phyloP scores from a whole-genome alignment of 768 basidiomycete genomes.

The Pleurotus tuoliensis region DNA sequence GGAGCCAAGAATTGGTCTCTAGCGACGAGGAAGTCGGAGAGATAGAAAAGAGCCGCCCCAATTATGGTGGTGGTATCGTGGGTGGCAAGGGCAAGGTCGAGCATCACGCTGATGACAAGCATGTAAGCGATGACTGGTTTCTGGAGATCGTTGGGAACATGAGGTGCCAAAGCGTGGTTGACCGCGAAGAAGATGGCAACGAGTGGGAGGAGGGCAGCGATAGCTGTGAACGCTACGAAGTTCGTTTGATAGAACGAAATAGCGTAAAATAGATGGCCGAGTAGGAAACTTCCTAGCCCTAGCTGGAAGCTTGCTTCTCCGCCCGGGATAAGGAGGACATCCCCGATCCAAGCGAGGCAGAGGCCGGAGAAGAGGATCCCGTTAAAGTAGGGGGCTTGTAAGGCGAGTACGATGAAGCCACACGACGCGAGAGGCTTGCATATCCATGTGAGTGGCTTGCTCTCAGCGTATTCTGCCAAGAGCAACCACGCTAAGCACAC shows the following conservation, averaged over 20 bases:
- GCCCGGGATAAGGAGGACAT: conserved; percentile 5
- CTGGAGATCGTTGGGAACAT: conserved; percentile 1
- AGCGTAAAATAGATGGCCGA: conserved; percentile 5
- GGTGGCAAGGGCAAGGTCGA: conserved; percentile 3
- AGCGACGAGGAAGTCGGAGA: conserved; percentile 4
- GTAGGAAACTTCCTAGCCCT: conserved; percentile 3
- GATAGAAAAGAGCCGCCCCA: conserved; percentile 2
- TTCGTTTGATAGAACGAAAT: conserved; percentile 1
- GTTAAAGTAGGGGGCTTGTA: neutral
- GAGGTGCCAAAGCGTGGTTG: neutral
- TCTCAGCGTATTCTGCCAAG: conserved; percentile 5
- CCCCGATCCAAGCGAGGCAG: conserved; percentile 3
- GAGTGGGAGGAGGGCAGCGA: conserved; percentile 1
- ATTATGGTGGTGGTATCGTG: conserved; percentile 1
- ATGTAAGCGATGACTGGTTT: conserved; percentile 4
- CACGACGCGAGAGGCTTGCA: conserved; percentile 7
- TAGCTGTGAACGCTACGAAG: neutral
- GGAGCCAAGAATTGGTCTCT: conserved; percentile 5
- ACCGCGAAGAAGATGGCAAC: conserved; percentile 5
- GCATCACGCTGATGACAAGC: conserved; percentile 4
- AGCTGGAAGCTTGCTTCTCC: neutral
- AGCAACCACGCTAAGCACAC: conserved; percentile 6
- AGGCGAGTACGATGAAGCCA: neutral
- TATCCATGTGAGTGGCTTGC: conserved; percentile 1
- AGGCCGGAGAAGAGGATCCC: conserved; percentile 1